Evolutionary conservation across 2,329 filamentous ascomycete genomes (phyloP).

Genomic region (Xylariales sp.): DNA sequence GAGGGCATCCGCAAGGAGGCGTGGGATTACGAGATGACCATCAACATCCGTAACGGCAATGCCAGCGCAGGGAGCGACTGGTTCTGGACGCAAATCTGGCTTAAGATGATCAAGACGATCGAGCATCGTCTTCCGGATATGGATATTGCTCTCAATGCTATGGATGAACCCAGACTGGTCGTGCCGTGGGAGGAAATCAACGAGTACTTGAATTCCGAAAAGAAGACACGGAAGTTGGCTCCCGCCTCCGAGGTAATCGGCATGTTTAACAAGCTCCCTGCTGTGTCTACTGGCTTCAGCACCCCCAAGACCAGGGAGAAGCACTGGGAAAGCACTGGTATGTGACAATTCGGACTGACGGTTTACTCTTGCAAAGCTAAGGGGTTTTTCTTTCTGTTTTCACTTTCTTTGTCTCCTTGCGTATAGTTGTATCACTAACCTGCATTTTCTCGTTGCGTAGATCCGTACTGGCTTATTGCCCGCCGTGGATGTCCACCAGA

Average conservation of each 20-base stretch:
- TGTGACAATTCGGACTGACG: conserved; percentile 17
- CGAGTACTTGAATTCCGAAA: conserved; percentile 47
- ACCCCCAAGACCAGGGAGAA: conserved; percentile 32
- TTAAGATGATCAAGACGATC: conserved; percentile 48
- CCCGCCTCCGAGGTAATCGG: conserved; percentile 38
- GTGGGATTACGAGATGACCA: conserved; percentile 55
- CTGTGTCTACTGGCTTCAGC: conserved; percentile 29
- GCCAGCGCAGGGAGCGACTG: conserved; percentile 48
- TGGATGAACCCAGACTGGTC: conserved; percentile 64
- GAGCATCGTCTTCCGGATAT: conserved; percentile 58
- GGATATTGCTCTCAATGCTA: conserved; percentile 62
- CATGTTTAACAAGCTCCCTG: conserved; percentile 38
- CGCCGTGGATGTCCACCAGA: conserved; percentile 58
- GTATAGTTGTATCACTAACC: conserved; percentile 8
- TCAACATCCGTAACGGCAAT: conserved; percentile 49
- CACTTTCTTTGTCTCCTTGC: too few relatives aligned
- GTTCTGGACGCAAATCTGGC: conserved; percentile 56
- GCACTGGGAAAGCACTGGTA: conserved; percentile 49
- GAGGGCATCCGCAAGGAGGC: conserved; percentile 47
- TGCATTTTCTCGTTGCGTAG: conserved; percentile 22
- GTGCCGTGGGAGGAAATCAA: conserved; percentile 60
- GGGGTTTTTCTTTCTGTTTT: too few relatives aligned
- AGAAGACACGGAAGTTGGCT: conserved; percentile 38
- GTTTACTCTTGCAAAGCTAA: not conserved
- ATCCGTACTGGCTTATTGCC: conserved; percentile 53